Evolutionary conservation across 2,329 filamentous ascomycete genomes (phyloP).

Genomic region (Stemphylium beticola): DNA sequence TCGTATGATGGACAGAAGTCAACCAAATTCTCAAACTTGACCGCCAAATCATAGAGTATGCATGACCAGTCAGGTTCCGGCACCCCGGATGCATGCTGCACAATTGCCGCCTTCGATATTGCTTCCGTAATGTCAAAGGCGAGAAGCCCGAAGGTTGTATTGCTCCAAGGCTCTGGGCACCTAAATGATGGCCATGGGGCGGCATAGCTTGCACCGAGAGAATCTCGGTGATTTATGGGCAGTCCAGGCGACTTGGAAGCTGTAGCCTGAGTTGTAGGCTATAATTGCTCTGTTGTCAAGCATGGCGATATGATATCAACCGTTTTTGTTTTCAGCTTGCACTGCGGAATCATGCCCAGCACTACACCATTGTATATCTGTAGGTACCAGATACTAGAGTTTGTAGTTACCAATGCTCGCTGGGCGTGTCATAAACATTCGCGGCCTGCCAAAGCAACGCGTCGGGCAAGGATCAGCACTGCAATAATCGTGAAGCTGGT

Average conservation of each 20-base stretch:
- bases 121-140: conserved; percentile 15
- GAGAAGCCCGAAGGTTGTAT: conserved; percentile 7
- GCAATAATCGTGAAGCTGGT: background rate
- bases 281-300: background rate
- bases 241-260: too few relatives aligned
- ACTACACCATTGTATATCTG: background rate
- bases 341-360: background rate
- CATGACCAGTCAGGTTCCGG: conserved; percentile 6
- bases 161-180: conserved; percentile 14
- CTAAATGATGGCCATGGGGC: background rate
- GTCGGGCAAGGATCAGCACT: background rate
- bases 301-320: too few relatives aligned
- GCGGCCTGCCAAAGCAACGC: background rate
- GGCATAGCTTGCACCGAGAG: background rate
- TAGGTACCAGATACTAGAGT: too few relatives aligned
- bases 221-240: background rate
- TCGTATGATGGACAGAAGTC: conserved; percentile 19
- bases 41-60: conserved; percentile 12
- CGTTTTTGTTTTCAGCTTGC: background rate
- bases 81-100: conserved; percentile 17
- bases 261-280: background rate
- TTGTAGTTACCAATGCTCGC: too few relatives aligned
- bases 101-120: conserved; percentile 20
- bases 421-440: background rate
- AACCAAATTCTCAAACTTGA: conserved; percentile 17